Evolutionary conservation across 176 grass and related monocot genomes (phyloP).

Genomic region (Bothriochloa decipiens): DNA sequence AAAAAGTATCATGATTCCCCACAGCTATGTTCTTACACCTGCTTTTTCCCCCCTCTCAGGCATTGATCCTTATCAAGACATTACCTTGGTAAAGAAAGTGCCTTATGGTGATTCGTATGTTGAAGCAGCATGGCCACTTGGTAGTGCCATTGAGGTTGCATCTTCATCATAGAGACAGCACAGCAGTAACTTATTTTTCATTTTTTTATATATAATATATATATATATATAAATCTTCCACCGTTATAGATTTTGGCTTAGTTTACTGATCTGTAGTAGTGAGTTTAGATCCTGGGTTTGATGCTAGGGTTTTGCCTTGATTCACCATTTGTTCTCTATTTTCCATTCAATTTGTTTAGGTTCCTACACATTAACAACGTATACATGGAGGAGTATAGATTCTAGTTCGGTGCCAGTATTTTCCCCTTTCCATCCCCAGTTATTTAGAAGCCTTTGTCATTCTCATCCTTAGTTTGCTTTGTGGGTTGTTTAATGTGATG

Average conservation of each 20-base stretch:
- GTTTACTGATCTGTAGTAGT: slow-evolving; percentile 44
- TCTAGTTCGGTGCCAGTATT: slow-evolving; percentile 22
- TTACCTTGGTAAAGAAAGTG: slow-evolving; percentile 95
- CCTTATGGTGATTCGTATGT: slow-evolving; percentile 67
- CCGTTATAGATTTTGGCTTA: slow-evolving; percentile 57
- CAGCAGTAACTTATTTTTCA: slow-evolving; percentile 17
- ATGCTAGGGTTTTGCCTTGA: slow-evolving; percentile 48
- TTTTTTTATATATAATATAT: neutral
- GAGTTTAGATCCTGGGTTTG: slow-evolving; percentile 52
- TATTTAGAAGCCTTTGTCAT: slow-evolving; percentile 38
- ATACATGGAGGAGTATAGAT: slow-evolving; percentile 40
- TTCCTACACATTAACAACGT: slow-evolving; percentile 42
- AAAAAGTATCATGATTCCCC: neutral
- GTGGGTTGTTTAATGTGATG: neutral
- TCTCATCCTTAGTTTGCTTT: slow-evolving; percentile 31
- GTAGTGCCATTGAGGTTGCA: slow-evolving; percentile 93
- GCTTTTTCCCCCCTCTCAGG: slow-evolving; percentile 49
- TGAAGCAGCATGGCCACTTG: slow-evolving; percentile 97
- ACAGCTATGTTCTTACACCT: slow-evolving; percentile 1
- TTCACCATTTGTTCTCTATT: slow-evolving; percentile 50
- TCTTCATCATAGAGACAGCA: slow-evolving; percentile 66
- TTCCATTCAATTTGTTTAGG: slow-evolving; percentile 55
- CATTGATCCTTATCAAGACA: slow-evolving; percentile 85
- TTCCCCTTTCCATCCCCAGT: neutral
- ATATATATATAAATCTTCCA: slow-evolving; percentile 17